Evolutionary conservation across 1,284 basidiomycete species (phyloP), one percentile per base, ranked within the genome.

Genomic region (Heterobasidion annosum): DNA sequence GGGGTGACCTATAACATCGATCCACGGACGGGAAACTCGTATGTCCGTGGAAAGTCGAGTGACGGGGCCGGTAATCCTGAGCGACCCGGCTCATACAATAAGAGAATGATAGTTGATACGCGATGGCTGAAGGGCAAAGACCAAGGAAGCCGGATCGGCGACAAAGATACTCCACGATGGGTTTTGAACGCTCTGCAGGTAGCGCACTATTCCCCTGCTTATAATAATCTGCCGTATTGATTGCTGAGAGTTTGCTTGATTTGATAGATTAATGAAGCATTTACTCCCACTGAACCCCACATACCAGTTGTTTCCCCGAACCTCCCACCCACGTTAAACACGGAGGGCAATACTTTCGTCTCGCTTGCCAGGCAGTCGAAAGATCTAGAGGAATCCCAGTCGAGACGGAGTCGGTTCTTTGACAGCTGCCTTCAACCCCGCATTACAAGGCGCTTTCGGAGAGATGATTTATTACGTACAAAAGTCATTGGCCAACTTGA

Each of bases 401-500:
- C 50, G 12, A 40, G 25, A 43, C 18, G 43, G 32, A 54, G 18
- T 37, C 48, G 25, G 18, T 32, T 53, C 19, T 44, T 48, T 18
- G 43, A 54, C 33, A 34, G 37, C 47, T 40, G n/a, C 13, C 35
- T 13, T 55, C 51, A 42, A 42, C n/a, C 18, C 40, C 34, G 12
- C 18, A 61, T 48, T 4, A 57, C 55, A 48, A 69, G 68, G 49
- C 70, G 71, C 15, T 82, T 88, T 61, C 66, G 67, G 40, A 79
- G 74, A 54, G 66, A 70, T 8, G 79, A 83, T 57, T 72, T 94
- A 49, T 63, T 61, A 15, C 64, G 66, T 18, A 83, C 85, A 40
- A 66, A 64, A 44, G 75, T 93, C 47, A 76, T 98, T 47, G 80
- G 78, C 44, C 95, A 98, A 65, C 82, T 97, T 15, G 95, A 98